Evolutionary conservation across 768 basidiomycete genomes (phyloP), one percentile per base, ranked within the genome.

Genomic region (Podaxis rugospora): DNA sequence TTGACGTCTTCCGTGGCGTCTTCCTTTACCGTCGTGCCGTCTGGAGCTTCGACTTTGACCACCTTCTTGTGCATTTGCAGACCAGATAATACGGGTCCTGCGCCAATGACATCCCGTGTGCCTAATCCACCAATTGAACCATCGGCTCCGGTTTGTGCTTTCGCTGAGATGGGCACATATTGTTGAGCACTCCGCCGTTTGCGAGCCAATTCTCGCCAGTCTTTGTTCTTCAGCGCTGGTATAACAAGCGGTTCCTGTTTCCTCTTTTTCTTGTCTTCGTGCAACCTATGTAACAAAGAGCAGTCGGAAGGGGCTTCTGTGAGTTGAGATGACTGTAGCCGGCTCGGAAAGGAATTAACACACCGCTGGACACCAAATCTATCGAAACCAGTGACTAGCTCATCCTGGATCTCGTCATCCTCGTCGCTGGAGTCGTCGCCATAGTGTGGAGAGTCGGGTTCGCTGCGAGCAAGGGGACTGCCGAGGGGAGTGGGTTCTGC

Each of bases 201-300:
- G 44, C 89, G 80, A 14, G 92, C 91, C 6, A 85, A 74, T 55
- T 86, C 89, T 44, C 93, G 79, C 96, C 96, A 99, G 70, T 99
- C 95, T 27, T 86, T 83, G 68, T 98, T 96, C 66, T 93, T 78
- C 49, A 92, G 78, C 0, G 93, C 79, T 14, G 95, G 88, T 49
- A 99, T 98, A 39, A 97, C 86, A 7, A 97, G 81, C 0, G 91
- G 91, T 3, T 77, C 83, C 42, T 83, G 70, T 10, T 80, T 74
- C 54, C 70, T 74, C 53, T 71, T 77, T 63, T 78, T 78, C 44
- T 75, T 80, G 57, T 78, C 76, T 59, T 77, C 79, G 64, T 76
- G 74, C 32, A 81, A 66, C 58, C 82, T 87, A 60, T 13, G 66
- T 54, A 65, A 67, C 58, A 54, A 62, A 59, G 60, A 36, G 23